Evolutionary conservation across 371 early-diverging fungal genomes (phyloP), one percentile per base, ranked within the genome.

Genomic region (Apophysomyces trapeziformis): DNA sequence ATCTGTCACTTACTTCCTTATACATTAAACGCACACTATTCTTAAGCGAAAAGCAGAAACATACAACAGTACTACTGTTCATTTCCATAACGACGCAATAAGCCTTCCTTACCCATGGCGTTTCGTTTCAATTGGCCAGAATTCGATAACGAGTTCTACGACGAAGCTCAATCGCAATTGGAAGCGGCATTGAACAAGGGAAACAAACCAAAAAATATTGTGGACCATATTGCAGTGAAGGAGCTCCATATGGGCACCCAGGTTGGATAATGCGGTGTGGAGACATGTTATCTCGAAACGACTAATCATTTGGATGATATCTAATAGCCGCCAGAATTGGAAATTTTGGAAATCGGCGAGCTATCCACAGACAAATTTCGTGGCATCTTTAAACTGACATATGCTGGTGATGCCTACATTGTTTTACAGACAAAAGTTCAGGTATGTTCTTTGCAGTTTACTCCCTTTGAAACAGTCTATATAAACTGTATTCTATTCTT

Each of bases 331-430:
- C 99, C 99, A 12, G 96, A 96, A 47, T 86, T 99, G 36, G 98
- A 98, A 71, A 95, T 99, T 66, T 79, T 99, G n/a, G 99, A 99
- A 69, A 95, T 99, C 67, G 93, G 96, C 41, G 99, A 99, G 63
- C 85, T 99, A 36, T 87, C 89, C 4, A 90, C 87, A 56, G 96
- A 97, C 70, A 90, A 93, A 64, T 97, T 97, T 79, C 89, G 95
- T 58, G 98, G 97, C 21, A 96, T 98, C 64, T 97, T 98, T 79
- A 93, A 93, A 65, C 83, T 99, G 69, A 89, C 85, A 21, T 99
- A 99, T 76, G 85, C 79, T 63, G 98, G 97, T 12, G 97, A 99
- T 80, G 98, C 97, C 21, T 91, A 88, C 70, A 86, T 99, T 21
- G 94, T 93, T 18, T 81, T 98, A 60, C 90, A 95, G 71, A 97